Evolutionary conservation across 164 flowering plant species (phyloP), one percentile per base, ranked within the genome.

Genomic region (Umbilicus rupestris): DNA sequence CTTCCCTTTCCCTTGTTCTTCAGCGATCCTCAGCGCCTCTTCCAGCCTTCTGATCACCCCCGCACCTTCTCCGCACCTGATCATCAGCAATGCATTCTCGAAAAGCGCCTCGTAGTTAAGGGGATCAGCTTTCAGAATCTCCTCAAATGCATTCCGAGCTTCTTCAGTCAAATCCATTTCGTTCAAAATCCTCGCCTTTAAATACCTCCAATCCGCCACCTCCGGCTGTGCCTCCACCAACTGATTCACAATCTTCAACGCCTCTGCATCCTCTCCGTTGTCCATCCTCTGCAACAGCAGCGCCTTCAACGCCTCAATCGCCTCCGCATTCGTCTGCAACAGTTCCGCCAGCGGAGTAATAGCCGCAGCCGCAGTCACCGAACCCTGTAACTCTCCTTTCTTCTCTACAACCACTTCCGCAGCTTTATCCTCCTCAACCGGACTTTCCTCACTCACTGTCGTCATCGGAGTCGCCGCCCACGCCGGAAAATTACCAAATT

Each of bases 1-100:
- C 65, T 76, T 81, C 47, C 55, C 78, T 71, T 78, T 83, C 24
- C 70, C 72, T 70, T 82, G 88, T 0, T 73, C 70, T 49, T 75
- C 77, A 0, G 90, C 96, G 3, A 85, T 35, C 62, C 49, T 73
- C 49, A 87, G 60, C 0, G 89, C 88, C 69, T 78, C 81, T 66
- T 86, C 85, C 37, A 92, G 75, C 69, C 89, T 74, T 66, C 37
- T 45, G 7, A 82, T 66, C 39, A 80, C 93, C 2, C 77, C 80
- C 58, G 82, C 84, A 12, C 91, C 87, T 63, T 85, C 86, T 28
- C 93, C 96, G 12, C 78, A 66, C 10, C 81, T 78, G 72, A 86
- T 94, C 96, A 92, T 87, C 55, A 89, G 39, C 76, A 89, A 20
- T 0, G 91, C 87, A 42, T 84, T 86, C 75, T 88, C 90, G 52